phyloP scores from a whole-genome alignment of 768 basidiomycete species.

The Cubamyces sp. region DNA sequence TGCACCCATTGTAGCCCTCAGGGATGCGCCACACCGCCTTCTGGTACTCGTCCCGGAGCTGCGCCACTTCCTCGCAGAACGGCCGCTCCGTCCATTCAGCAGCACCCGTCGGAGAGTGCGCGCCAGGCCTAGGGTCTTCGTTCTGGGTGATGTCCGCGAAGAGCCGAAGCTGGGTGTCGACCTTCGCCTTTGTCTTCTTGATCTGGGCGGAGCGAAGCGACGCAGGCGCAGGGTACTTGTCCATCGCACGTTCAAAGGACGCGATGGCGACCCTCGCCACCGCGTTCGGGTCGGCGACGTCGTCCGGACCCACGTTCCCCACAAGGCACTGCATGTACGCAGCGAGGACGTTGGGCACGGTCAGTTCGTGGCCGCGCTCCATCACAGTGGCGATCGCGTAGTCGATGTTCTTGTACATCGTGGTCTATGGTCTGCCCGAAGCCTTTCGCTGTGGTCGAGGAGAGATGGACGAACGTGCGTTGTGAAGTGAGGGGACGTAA shows the following conservation, averaged over 20 bases:
- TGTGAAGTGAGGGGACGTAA: background rate
- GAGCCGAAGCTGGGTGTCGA: background rate
- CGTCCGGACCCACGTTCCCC: conserved; percentile 73
- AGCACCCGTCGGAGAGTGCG: background rate
- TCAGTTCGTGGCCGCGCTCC: conserved; percentile 33
- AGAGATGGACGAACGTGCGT: conserved; percentile 1
- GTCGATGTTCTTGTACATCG: conserved; percentile 16
- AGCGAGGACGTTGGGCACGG: conserved; percentile 68
- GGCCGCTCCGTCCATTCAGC: background rate
- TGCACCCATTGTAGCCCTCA: conserved; percentile 5
- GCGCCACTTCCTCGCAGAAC: conserved; percentile 20
- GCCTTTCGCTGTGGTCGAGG: conserved; percentile 1
- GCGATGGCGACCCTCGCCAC: conserved; percentile 97
- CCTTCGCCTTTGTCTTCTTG: background rate
- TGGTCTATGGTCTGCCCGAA: background rate
- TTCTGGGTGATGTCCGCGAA: background rate
- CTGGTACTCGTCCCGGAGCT: conserved; percentile 20
- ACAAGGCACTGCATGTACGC: conserved; percentile 67
- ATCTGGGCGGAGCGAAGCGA: background rate
- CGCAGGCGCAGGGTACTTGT: conserved; percentile 23
- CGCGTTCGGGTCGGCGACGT: conserved; percentile 90
- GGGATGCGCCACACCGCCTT: conserved; percentile 12
- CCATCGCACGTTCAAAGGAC: conserved; percentile 40
- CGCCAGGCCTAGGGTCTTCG: no score
- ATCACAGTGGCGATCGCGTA: conserved; percentile 19